Percentiles rank a stretch among this genome's conserved stretches.
Evolutionary conservation across 495 filamentous ascomycete species (phyloP).

Genomic region (Neohortaea acidophila): DNA sequence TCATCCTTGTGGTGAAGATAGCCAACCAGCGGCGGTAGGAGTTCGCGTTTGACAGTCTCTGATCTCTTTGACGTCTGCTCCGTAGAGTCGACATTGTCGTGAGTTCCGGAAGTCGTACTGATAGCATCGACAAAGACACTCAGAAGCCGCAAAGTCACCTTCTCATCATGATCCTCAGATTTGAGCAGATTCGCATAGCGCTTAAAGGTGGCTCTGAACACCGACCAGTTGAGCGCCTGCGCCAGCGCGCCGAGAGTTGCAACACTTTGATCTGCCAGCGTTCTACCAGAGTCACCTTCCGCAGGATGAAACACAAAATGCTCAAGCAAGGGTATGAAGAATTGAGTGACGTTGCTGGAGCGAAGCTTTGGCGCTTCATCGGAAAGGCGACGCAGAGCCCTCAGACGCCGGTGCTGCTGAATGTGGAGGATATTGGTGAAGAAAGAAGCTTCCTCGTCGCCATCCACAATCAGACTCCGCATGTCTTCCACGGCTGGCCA

Average conservation of each 20-base stretch:
- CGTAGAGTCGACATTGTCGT: slow-evolving; percentile 14
- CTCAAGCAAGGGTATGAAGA: slow-evolving; percentile 83
- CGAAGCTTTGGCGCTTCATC: slow-evolving; percentile 46
- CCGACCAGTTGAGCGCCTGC: slow-evolving; percentile 73
- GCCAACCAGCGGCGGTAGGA: slow-evolving; percentile 52
- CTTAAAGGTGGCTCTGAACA: slow-evolving; percentile 67
- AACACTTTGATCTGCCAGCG: slow-evolving; percentile 68
- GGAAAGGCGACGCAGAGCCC: slow-evolving; percentile 65
- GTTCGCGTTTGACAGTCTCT: slow-evolving; percentile 6
- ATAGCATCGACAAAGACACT: slow-evolving; percentile 67
- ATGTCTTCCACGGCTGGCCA: slow-evolving; percentile 63
- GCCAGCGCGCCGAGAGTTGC: slow-evolving; percentile 57
- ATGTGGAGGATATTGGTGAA: slow-evolving; percentile 87
- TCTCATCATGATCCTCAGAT: slow-evolving; percentile 73
- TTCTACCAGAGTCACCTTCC: slow-evolving; percentile 64
- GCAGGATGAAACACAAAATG: slow-evolving; percentile 77
- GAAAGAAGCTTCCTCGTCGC: slow-evolving; percentile 82
- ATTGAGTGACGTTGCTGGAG: slow-evolving; percentile 63
- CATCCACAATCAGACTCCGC: slow-evolving; percentile 50
- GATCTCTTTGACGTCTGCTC: neutral
- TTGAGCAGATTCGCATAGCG: slow-evolving; percentile 66
- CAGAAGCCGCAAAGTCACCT: slow-evolving; percentile 68
- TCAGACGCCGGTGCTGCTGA: slow-evolving; percentile 71
- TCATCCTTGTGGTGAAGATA: slow-evolving; percentile 93
- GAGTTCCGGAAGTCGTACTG: neutral